A percentile compares a stretch with the other conserved stretches of the same genome.
These are phyloP conservation scores for Yamadazyma jaroonii DNA, from an alignment of 1,139 yeast genomes.

Conservation along the genomic window DNA sequence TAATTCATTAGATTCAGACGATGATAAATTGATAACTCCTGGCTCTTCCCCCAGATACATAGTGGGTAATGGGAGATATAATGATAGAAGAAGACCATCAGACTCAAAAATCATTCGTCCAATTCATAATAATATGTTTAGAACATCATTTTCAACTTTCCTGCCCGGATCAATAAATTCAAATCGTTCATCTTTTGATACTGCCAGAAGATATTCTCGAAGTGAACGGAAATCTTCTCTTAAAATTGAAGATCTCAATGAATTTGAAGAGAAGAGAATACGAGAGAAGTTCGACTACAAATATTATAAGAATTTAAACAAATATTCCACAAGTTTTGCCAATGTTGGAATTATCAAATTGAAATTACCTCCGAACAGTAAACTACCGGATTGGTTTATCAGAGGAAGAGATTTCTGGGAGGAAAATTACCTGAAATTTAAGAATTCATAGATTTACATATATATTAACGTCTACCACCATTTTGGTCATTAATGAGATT, in stretches of 20 bases:
- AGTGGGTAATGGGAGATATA: slow-evolving; percentile 15
- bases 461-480: background rate
- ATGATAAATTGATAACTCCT: slow-evolving; percentile 25
- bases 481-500: slow-evolving; percentile 8
- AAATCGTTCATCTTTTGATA: slow-evolving; percentile 22
- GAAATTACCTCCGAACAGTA: slow-evolving; percentile 57
- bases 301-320: slow-evolving; percentile 36
- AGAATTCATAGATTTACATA: background rate
- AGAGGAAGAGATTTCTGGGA: slow-evolving; percentile 67
- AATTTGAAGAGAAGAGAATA: slow-evolving; percentile 20
- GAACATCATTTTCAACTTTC: slow-evolving; percentile 19
- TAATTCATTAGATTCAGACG: slow-evolving; percentile 16
- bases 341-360: slow-evolving; percentile 42
- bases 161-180: slow-evolving; percentile 18
- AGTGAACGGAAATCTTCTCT: slow-evolving; percentile 9
- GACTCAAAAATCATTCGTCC: slow-evolving; percentile 27
- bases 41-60: slow-evolving; percentile 31
- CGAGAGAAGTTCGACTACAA: slow-evolving; percentile 29
- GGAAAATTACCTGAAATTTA: slow-evolving; percentile 9
- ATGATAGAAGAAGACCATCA: slow-evolving; percentile 35
- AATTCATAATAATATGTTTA: slow-evolving; percentile 24
- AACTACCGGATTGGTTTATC: slow-evolving; percentile 71
- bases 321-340: slow-evolving; percentile 28
- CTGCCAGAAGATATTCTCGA: slow-evolving; percentile 8
- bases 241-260: slow-evolving; percentile 13